Evolutionary conservation across 805 yeast species (phyloP).

Genomic region (Zygoascus flipseniorum): DNA sequence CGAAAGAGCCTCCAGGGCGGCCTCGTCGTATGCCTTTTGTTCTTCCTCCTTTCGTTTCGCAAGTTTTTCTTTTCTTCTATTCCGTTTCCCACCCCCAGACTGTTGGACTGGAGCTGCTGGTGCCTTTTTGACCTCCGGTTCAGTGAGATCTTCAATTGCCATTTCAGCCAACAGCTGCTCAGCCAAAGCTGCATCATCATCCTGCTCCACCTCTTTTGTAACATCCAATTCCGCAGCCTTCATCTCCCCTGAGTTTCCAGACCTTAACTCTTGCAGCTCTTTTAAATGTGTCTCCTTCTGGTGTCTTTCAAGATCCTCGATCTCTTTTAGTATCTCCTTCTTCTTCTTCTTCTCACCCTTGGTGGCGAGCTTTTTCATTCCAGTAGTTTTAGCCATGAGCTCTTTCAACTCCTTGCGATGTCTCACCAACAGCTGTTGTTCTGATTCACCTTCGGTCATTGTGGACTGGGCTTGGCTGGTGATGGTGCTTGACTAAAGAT

Average conservation of each 20-base stretch:
- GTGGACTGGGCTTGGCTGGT: background rate
- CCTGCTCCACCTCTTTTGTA: constrained; percentile 24
- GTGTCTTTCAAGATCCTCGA: constrained; percentile 50
- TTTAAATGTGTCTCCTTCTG: constrained; percentile 45
- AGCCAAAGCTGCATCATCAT: constrained; percentile 51
- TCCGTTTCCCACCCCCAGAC: constrained; percentile 38
- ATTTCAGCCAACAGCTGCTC: constrained; percentile 58
- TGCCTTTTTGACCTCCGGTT: constrained; percentile 10
- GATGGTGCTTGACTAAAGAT: background rate
- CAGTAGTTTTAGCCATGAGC: constrained; percentile 56
- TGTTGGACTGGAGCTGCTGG: constrained; percentile 8
- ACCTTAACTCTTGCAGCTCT: constrained; percentile 35
- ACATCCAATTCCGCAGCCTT: constrained; percentile 20
- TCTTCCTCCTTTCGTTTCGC: constrained; percentile 69
- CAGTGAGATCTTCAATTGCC: constrained; percentile 32
- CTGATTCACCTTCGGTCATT: constrained; percentile 15
- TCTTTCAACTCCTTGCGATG: constrained; percentile 67
- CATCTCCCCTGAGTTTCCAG: background rate
- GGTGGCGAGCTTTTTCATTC: constrained; percentile 74
- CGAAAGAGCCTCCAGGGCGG: constrained; percentile 56
- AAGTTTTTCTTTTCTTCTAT: constrained; percentile 76
- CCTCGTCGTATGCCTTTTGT: constrained; percentile 54
- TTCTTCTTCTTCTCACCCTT: constrained; percentile 51
- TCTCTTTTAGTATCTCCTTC: constrained; percentile 53
- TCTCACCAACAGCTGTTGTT: constrained; percentile 45